A percentile compares a stretch with the other conserved stretches of the same genome.
Conservation (phyloP, 768 basidiomycete species). For the Imleria badia region DNA sequence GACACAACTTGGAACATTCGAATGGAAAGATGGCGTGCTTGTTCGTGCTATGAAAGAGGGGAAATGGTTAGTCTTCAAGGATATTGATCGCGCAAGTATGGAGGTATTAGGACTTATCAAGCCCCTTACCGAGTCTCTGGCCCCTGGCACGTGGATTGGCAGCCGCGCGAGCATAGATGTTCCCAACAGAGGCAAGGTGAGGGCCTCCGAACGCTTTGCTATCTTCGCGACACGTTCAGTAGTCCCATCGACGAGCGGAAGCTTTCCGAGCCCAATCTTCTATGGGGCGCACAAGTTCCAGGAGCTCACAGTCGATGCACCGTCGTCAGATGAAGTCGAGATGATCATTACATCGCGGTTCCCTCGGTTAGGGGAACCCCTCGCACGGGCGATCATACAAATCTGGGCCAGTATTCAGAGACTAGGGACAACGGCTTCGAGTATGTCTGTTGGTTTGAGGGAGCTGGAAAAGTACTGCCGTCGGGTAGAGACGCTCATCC, state of each 20-base stretch:
- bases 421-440: constrained; percentile 51
- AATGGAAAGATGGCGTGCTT: constrained; percentile 95
- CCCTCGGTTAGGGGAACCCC: constrained; percentile 51
- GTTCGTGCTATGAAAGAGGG: constrained; percentile 89
- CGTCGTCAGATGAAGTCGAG: constrained; percentile 64
- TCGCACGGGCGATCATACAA: constrained; percentile 53
- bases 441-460: constrained; percentile 66
- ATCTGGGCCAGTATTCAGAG: constrained; percentile 67
- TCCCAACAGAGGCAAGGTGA: constrained; percentile 70
- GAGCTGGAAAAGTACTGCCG: constrained; percentile 84
- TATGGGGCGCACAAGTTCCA: constrained; percentile 84
- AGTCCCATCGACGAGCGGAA: constrained; percentile 43
- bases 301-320: constrained; percentile 63
- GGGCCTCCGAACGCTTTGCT: constrained; percentile 77
- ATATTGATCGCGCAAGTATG: constrained; percentile 85
- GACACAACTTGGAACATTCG: constrained; percentile 80
- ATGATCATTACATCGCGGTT: constrained; percentile 70
- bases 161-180: constrained; percentile 65
- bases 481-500: constrained; percentile 64
- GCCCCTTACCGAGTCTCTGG: constrained; percentile 75
- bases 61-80: constrained; percentile 89
- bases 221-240: constrained; percentile 88
- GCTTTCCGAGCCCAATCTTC: constrained; percentile 63
- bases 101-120: constrained; percentile 89
- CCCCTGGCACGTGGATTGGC: constrained; percentile 73